Conservation (phyloP, 805 yeast genomes). For the Teunomyces barrocoloradensis region DNA sequence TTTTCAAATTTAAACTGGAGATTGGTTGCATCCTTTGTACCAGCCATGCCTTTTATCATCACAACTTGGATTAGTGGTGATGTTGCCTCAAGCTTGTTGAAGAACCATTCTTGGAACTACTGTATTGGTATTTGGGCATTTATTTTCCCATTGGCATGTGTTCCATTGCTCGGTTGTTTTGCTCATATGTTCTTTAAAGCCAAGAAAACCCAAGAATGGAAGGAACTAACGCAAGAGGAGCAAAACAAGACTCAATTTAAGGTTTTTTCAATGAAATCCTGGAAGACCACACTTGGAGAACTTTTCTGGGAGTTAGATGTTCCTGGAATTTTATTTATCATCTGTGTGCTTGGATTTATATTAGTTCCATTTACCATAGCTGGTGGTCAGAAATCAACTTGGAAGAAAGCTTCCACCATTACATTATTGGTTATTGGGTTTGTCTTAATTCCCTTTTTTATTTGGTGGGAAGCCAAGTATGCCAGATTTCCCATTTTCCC, state of each 20-base stretch:
- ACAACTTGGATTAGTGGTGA: constrained; percentile 80
- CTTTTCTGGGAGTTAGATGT: constrained; percentile 65
- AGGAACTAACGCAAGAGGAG: constrained; percentile 33
- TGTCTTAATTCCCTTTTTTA: constrained; percentile 53
- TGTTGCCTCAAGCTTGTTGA: constrained; percentile 40
- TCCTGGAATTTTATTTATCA: constrained; percentile 56
- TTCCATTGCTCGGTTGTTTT: constrained; percentile 56
- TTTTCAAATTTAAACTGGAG: constrained; percentile 71
- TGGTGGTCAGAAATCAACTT: constrained; percentile 54
- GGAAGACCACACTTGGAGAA: constrained; percentile 29
- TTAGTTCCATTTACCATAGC: constrained; percentile 75
- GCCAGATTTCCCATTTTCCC: constrained; percentile 68
- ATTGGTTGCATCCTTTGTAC: constrained; percentile 59
- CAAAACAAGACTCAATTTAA: constrained; percentile 18
- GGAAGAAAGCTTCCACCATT: constrained; percentile 62
- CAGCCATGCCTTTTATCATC: constrained; percentile 70
- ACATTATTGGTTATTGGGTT: constrained; percentile 71
- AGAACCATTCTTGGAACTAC: constrained; percentile 56
- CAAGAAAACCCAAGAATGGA: constrained; percentile 52
- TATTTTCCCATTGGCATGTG: constrained; percentile 60
- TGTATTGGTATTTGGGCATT: constrained; percentile 80
- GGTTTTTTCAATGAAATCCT: constrained; percentile 22
- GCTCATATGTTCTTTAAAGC: constrained; percentile 58
- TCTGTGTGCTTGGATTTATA: constrained; percentile 58
- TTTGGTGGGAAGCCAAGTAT: constrained; percentile 55